Base-by-base conservation (phyloP, 352 stramenopile genomes). In the Pythium periplocum region DNA sequence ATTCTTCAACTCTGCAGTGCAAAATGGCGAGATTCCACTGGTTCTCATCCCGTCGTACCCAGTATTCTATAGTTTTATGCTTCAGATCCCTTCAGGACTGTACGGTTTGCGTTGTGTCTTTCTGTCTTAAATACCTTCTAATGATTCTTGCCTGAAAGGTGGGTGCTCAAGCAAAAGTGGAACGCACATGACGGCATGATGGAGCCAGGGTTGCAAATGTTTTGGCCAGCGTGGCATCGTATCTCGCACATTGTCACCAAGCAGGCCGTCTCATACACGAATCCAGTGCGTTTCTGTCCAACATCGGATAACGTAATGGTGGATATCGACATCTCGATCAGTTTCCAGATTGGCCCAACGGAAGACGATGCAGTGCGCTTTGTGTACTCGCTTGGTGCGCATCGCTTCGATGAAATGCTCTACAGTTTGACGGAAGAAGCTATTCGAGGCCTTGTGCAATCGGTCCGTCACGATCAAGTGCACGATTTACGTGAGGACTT, bases 261-360 rank as follows among this genome's bases (percentile, higher is more conserved):
- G 65, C 82, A 92, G 46, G 83, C 83, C 0, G 82, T 95, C 39
- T 84, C 83, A 12, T 95, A 90, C 59, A 83, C 74, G 36, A 89
- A 86, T 45, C 72, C 73, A 0, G 78, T 90, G 43, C 73, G 64
- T 12, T 78, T 75, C 45, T 93, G 83, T 48, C 80, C 83, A 6
- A 95, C 85, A 6, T 75, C 68, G 6, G 83, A 95, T 63, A 95
- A 93, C 50, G 83, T 95, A 10, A 93, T 96, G 83, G 76, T 93
- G n/a, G 71, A 93, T 52, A 89, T 95, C 45, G 80, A 93, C 65
- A 85, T 93, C 51, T 95, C 84, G 38, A 85, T 95, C 62, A 92
- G 79, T 49, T 89, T 95, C 69, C 81, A 90, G 63, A 90, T 95
- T 45, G 84, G 84, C 0, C 84, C 84, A 2, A 89, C 67, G 1